These are phyloP conservation scores for Ensete glaucum DNA, from an alignment of 176 grass and related monocot genomes.

Conservation along the genomic window DNA sequence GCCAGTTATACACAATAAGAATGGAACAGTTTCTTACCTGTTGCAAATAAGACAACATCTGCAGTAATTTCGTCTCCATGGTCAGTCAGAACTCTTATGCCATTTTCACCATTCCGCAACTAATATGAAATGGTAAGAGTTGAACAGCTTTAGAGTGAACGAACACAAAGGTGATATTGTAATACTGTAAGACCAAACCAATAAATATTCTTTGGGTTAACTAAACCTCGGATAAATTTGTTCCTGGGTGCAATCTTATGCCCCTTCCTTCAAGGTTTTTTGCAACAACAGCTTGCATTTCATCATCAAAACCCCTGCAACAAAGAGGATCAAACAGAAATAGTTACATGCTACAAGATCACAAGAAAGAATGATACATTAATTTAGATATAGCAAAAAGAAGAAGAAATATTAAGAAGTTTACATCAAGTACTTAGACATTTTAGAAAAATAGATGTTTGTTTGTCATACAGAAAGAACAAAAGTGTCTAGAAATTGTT, in stretches of 20 bases:
- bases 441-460: not conserved
- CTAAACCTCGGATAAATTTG: slow-evolving; percentile 68
- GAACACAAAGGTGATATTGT: not conserved
- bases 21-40: slow-evolving; percentile 37
- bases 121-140: slow-evolving; percentile 28
- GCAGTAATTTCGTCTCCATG: slow-evolving; percentile 80
- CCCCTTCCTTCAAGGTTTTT: slow-evolving; percentile 91
- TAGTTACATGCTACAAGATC: not conserved
- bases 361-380: slow-evolving; percentile 6
- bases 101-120: slow-evolving; percentile 71
- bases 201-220: not conserved
- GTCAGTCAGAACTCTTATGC: slow-evolving; percentile 74
- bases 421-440: not conserved
- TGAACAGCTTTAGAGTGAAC: not conserved
- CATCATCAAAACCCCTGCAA: slow-evolving; percentile 86
- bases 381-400: not conserved
- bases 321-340: not conserved
- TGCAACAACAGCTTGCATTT: slow-evolving; percentile 80
- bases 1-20: no score
- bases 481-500: no score
- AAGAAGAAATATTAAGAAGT: not conserved
- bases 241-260: slow-evolving; percentile 61
- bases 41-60: slow-evolving; percentile 94
- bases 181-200: no score
- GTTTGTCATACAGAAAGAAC: not conserved